Percentiles rank a stretch among this genome's conserved stretches.
Conservation (phyloP, 2,329 filamentous ascomycete genomes). For the Metarhizium rileyi region DNA sequence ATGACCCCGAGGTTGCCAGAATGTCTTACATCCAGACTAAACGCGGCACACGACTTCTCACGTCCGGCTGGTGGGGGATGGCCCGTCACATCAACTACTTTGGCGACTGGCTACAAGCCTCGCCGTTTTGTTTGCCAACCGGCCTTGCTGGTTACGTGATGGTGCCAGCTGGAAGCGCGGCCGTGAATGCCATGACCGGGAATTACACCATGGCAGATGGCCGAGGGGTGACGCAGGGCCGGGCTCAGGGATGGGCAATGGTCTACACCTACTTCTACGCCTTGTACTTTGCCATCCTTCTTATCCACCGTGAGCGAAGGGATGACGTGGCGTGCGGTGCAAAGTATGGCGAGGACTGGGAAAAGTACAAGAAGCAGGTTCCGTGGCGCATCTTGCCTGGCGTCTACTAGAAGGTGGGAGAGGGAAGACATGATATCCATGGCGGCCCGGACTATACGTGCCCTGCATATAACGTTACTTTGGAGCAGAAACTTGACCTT, state of each 20-base stretch:
- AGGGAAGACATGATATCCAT: not conserved
- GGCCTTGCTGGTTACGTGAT: slow-evolving; percentile 71
- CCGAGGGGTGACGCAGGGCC: slow-evolving; percentile 56
- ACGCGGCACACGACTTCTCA: slow-evolving; percentile 66
- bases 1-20: slow-evolving; percentile 64
- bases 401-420: slow-evolving; percentile 48
- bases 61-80: slow-evolving; percentile 82
- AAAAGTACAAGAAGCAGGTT: slow-evolving; percentile 70
- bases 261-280: slow-evolving; percentile 87
- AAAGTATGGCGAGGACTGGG: slow-evolving; percentile 88
- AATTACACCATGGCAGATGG: slow-evolving; percentile 46
- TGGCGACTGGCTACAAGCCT: slow-evolving; percentile 85
- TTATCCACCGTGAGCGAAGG: slow-evolving; percentile 72
- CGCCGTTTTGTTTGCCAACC: slow-evolving; percentile 78
- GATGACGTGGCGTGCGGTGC: slow-evolving; percentile 78
- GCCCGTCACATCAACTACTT: slow-evolving; percentile 90
- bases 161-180: slow-evolving; percentile 36
- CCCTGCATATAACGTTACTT: no score
- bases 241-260: slow-evolving; percentile 70
- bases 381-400: slow-evolving; percentile 71
- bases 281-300: slow-evolving; percentile 73
- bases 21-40: slow-evolving; percentile 77
- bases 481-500: no score
- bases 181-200: slow-evolving; percentile 25
- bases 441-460: no score